A percentile compares a stretch with the other conserved stretches of the same genome.
These are phyloP conservation scores for Allomyces javanicus DNA, from an alignment of 192 early-diverging fungal genomes.

Conservation along the genomic window DNA sequence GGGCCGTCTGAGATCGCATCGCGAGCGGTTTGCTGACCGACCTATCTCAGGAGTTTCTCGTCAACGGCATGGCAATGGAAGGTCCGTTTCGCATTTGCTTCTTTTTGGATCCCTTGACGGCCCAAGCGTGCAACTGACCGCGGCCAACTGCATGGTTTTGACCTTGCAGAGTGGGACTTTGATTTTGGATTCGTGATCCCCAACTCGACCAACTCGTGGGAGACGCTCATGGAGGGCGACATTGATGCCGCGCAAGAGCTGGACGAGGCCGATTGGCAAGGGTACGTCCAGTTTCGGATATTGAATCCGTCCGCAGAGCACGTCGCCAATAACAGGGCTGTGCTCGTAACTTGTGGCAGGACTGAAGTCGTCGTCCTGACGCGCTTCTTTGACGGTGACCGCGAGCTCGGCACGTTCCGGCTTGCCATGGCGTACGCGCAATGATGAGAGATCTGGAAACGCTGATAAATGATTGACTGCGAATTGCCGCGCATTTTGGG, in stretches of 20 bases:
- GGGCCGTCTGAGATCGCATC: too few relatives aligned
- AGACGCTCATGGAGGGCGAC: slow-evolving; percentile 6
- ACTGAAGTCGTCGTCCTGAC: background rate
- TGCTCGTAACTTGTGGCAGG: background rate
- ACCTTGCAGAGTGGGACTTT: slow-evolving; percentile 6
- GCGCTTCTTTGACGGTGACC: background rate
- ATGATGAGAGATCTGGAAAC: too few relatives aligned
- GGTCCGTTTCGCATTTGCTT: background rate
- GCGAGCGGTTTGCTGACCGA: too few relatives aligned
- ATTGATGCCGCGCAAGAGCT: background rate
- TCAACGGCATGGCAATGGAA: background rate
- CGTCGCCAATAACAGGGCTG: too few relatives aligned
- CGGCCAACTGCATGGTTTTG: slow-evolving; percentile 1
- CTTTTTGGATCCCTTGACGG: slow-evolving; percentile 3
- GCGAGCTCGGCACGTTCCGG: background rate
- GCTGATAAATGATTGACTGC: too few relatives aligned
- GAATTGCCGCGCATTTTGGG: too few relatives aligned
- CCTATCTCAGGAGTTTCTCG: background rate
- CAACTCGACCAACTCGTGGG: slow-evolving; percentile 9
- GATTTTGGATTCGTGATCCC: slow-evolving; percentile 12
- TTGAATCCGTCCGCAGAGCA: too few relatives aligned
- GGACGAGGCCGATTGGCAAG: background rate
- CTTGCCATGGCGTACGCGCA: background rate
- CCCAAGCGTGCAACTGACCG: too few relatives aligned
- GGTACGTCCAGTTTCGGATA: too few relatives aligned